Conservation (phyloP, 352 stramenopile genomes). For the Pythium apleroticum region DNA sequence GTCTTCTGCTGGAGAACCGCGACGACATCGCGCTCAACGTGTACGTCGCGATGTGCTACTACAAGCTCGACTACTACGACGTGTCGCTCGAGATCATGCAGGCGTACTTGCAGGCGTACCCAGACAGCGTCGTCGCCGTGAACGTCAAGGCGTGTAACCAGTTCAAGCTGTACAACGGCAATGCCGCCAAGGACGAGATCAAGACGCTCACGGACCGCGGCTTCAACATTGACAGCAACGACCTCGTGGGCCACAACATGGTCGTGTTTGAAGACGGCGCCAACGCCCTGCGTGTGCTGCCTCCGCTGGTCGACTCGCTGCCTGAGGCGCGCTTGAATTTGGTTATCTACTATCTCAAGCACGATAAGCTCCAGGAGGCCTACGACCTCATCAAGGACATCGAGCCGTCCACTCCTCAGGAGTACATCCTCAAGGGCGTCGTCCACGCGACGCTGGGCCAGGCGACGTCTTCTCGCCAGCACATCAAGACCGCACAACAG, state of each 20-base stretch:
- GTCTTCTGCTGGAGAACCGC: constrained; percentile 93
- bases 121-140: constrained; percentile 90
- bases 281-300: constrained; percentile 91
- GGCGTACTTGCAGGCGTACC: constrained; percentile 92
- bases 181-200: constrained; percentile 93
- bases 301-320: constrained; percentile 91
- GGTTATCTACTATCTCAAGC: constrained; percentile 92
- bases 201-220: constrained; percentile 90
- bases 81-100: constrained; percentile 96
- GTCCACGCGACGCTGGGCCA: constrained; percentile 92
- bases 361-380: constrained; percentile 92
- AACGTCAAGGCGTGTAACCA: constrained; percentile 98
- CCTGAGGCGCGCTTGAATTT: constrained; percentile 95
- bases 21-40: constrained; percentile 97
- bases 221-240: constrained; percentile 90
- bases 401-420: constrained; percentile 91
- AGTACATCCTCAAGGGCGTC: constrained; percentile 91
- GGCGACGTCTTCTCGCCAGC: constrained; percentile 83
- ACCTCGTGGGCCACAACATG: constrained; percentile 96
- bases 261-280: constrained; percentile 95
- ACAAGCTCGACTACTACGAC: constrained; percentile 98
- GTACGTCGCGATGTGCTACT: constrained; percentile 99
- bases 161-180: constrained; percentile 97
- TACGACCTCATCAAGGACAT: constrained; percentile 95
- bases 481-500: constrained; percentile 93